These are phyloP conservation scores for Cyathus striatus DNA, from an alignment of 768 basidiomycete genomes.

Conservation along the genomic window DNA sequence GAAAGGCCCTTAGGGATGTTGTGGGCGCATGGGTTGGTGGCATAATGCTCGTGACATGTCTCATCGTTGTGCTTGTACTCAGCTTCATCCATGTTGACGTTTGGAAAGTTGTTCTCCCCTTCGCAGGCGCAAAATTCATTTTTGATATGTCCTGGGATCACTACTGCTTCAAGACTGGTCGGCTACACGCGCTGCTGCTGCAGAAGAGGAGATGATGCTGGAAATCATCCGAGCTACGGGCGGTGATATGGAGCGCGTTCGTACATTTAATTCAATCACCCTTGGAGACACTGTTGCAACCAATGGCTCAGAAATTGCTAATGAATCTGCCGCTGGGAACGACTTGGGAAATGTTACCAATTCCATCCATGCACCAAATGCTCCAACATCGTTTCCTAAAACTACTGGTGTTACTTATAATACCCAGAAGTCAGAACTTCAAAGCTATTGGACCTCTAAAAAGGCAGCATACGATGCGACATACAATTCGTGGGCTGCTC, in stretches of 20 bases:
- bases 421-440: too few species aligned
- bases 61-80: conserved; percentile 71
- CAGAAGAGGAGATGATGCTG: conserved; percentile 20
- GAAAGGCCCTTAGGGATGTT: conserved; percentile 67
- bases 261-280: conserved; percentile 12
- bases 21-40: conserved; percentile 72
- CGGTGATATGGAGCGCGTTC: conserved; percentile 8
- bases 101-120: conserved; percentile 82
- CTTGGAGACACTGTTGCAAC: too few species aligned
- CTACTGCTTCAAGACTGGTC: conserved; percentile 30
- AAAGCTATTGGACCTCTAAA: conserved; percentile 11
- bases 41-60: conserved; percentile 56
- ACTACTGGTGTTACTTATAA: too few species aligned
- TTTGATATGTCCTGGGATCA: conserved; percentile 63
- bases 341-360: too few species aligned
- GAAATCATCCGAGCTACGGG: conserved; percentile 20
- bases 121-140: conserved; percentile 65
- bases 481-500: conserved; percentile 13
- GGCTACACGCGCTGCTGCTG: conserved; percentile 10
- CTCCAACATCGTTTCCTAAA: too few species aligned
- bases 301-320: too few species aligned
- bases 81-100: conserved; percentile 76
- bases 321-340: too few species aligned
- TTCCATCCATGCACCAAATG: too few species aligned
- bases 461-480: conserved; percentile 8